phyloP scores from a whole-genome alignment of 23 red algal genomes.

The Pyropia yezoensis region DNA sequence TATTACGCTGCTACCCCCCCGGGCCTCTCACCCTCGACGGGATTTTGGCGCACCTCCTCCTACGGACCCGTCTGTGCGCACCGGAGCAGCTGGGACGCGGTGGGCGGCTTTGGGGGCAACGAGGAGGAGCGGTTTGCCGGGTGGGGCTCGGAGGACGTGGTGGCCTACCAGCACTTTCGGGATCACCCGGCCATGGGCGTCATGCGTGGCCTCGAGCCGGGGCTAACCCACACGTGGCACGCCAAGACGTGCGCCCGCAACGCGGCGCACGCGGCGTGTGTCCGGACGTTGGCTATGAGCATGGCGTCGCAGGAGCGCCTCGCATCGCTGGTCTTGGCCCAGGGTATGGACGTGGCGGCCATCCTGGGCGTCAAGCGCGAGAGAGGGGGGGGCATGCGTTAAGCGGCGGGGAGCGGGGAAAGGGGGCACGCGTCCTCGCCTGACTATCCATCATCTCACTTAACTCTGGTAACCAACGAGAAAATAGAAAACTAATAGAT shows the following conservation, averaged over 20 bases:
- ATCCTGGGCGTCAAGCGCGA: no score
- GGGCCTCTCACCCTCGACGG: constrained; percentile 36
- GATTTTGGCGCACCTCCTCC: constrained; percentile 42
- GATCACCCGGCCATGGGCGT: no score
- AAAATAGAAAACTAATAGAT: no score
- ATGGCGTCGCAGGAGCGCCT: constrained; percentile 41
- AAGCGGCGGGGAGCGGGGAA: no score
- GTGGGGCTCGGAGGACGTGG: constrained; percentile 64
- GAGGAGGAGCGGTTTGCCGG: constrained; percentile 43
- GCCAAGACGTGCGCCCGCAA: constrained; percentile 34
- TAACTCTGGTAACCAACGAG: no score
- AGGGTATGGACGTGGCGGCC: constrained; percentile 17
- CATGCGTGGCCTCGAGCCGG: constrained; percentile 43
- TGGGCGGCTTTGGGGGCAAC: constrained; percentile 48
- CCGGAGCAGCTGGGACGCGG: constrained; percentile 22
- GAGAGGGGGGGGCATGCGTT: no score
- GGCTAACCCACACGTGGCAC: constrained; percentile 42
- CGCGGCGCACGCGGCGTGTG: constrained; percentile 35
- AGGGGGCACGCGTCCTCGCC: no score
- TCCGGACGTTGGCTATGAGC: constrained; percentile 53
- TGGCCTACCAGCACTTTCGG: constrained; percentile 34
- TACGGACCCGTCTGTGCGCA: constrained; percentile 50
- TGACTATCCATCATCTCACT: no score
- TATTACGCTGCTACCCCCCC: constrained; percentile 11
- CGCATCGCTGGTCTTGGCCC: constrained; percentile 24